A percentile compares a stretch with the other conserved stretches of the same genome.
phyloP scores from a whole-genome alignment of 139 green algal genomes.

The Tetraselmis striata region DNA sequence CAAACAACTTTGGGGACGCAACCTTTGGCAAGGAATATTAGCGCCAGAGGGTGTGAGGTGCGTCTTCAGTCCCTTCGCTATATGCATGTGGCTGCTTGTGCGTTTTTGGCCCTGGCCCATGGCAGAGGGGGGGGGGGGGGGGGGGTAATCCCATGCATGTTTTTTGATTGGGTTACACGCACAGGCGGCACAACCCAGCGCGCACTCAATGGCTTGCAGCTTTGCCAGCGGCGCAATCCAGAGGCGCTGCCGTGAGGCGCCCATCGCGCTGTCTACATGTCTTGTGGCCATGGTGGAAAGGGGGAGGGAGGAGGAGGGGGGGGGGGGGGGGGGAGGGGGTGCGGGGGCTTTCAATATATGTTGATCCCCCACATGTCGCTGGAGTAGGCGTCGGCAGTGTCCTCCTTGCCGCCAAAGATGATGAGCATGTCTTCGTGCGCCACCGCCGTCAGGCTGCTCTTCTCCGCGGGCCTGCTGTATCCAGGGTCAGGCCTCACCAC shows the following conservation, averaged over 20 bases:
- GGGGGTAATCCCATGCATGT: background rate
- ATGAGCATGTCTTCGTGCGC: constrained; percentile 3
- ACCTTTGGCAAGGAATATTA: no score
- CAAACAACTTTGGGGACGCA: no score
- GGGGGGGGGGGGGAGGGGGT: no score
- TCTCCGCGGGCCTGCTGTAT: background rate
- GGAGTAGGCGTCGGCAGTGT: background rate
- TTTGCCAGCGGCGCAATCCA: background rate
- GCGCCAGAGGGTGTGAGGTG: no score
- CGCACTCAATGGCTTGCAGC: background rate
- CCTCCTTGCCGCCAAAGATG: background rate
- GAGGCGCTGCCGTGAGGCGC: background rate
- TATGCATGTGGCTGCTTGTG: no score
- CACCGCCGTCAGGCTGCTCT: background rate
- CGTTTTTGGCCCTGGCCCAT: no score
- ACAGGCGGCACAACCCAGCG: background rate
- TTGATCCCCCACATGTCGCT: background rate
- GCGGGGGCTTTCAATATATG: background rate
- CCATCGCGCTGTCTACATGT: background rate
- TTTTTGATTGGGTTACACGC: background rate
- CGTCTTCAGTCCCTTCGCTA: no score
- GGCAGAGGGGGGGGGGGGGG: no score
- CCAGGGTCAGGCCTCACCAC: background rate
- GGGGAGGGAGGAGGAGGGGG: no score
- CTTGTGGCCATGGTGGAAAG: no score